Conservation (phyloP, 257 asterid species). For the Hygrophila difformis region DNA sequence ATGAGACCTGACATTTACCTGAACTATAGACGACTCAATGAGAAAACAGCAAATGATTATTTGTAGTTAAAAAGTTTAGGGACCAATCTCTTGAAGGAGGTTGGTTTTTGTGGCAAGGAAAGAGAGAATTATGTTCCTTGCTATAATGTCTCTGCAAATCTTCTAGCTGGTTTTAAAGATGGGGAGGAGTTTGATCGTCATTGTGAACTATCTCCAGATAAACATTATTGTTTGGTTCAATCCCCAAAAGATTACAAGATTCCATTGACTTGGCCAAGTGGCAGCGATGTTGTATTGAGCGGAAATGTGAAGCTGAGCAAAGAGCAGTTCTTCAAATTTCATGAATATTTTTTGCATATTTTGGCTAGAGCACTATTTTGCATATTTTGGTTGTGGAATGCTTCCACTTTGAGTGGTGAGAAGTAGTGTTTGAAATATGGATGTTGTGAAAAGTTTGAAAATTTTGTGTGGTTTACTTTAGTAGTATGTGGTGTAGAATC, state of each 20-base stretch:
- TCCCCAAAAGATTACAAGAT: conserved; percentile 89
- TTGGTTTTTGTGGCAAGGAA: conserved; percentile 79
- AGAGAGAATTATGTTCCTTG: conserved; percentile 86
- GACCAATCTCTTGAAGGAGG: conserved; percentile 41
- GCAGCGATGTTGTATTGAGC: conserved; percentile 90
- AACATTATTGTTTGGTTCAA: conserved; percentile 69
- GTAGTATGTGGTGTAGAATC: too few relatives aligned
- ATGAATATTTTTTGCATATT: too few relatives aligned
- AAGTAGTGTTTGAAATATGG: too few relatives aligned
- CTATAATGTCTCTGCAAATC: conserved; percentile 75
- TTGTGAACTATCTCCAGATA: conserved; percentile 58
- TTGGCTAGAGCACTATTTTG: too few relatives aligned
- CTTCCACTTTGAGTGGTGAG: too few relatives aligned
- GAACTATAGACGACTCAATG: conserved; percentile 59
- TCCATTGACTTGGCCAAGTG: conserved; percentile 90
- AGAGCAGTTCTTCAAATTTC: conserved; percentile 98
- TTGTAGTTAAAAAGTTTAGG: conserved; percentile 57
- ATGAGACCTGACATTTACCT: conserved; percentile 43
- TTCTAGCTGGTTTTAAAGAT: conserved; percentile 61
- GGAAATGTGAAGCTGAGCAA: conserved; percentile 86
- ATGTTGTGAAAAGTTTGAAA: too few relatives aligned
- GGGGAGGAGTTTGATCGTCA: conserved; percentile 93
- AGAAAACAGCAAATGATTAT: conserved; percentile 63
- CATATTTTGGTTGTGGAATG: too few relatives aligned
- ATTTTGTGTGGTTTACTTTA: too few relatives aligned